A percentile compares a stretch with the other conserved stretches of the same genome.
Evolutionary conservation across 495 filamentous ascomycete species (phyloP).

Genomic region (Penicillium macrosclerotiorum): DNA sequence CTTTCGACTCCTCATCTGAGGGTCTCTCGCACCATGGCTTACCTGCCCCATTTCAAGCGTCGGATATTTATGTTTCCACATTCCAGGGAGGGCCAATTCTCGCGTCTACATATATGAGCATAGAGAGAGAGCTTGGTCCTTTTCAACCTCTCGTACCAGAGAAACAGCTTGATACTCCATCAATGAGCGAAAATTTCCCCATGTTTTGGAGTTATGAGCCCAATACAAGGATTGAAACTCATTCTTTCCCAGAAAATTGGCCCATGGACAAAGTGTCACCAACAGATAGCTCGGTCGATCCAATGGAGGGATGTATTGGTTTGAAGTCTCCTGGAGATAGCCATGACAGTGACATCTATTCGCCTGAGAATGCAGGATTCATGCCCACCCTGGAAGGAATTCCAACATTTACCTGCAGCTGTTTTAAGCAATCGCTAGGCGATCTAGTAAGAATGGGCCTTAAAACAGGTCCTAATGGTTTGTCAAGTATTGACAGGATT

Average conservation of each 20-base stretch:
- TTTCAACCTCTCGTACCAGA: background rate
- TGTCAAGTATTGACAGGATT: conserved; percentile 29
- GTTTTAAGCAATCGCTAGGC: conserved; percentile 11
- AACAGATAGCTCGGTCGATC: background rate
- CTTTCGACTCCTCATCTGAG: conserved; percentile 7
- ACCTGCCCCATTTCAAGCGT: background rate
- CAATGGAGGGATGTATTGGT: background rate
- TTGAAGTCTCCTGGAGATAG: conserved; percentile 8
- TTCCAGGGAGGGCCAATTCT: background rate
- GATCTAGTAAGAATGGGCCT: conserved; percentile 8
- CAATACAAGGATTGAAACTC: background rate
- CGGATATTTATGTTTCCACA: conserved; percentile 1
- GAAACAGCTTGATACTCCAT: background rate
- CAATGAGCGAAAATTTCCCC: background rate
- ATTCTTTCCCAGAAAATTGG: conserved; percentile 3
- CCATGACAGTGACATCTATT: conserved; percentile 3
- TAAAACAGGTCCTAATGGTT: conserved; percentile 1
- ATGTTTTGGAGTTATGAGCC: background rate
- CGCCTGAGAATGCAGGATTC: background rate
- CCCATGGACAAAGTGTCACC: background rate
- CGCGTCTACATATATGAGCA: background rate
- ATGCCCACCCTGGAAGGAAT: background rate
- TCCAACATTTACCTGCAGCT: conserved; percentile 4
- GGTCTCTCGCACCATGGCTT: background rate
- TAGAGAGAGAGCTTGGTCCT: background rate